These are phyloP conservation scores for Spergularia azorica DNA, from an alignment of 179 eudicot genomes.

Conservation along the genomic window DNA sequence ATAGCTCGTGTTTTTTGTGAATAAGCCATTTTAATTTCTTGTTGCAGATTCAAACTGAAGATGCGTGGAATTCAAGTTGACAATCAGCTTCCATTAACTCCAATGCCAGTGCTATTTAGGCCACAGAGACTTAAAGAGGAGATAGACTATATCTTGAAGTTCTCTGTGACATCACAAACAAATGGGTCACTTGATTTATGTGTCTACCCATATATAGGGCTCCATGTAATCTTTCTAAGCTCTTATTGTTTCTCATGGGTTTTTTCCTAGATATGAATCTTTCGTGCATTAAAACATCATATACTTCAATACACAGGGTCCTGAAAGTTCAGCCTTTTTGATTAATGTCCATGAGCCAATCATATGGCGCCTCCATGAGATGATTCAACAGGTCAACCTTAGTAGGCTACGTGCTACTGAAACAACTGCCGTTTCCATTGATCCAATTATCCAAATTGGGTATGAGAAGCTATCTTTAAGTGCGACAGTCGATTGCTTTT, in stretches of 20 bases:
- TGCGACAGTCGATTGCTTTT: not conserved
- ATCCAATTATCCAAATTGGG: constrained; percentile 94
- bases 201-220: constrained; percentile 93
- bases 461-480: constrained; percentile 33
- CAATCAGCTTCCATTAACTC: constrained; percentile 93
- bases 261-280: not conserved
- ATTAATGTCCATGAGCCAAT: constrained; percentile 94
- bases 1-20: not conserved
- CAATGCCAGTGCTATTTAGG: constrained; percentile 95
- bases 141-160: constrained; percentile 74
- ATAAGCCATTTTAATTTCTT: constrained; percentile 1
- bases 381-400: constrained; percentile 79
- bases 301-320: constrained; percentile 57
- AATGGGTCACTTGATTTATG: constrained; percentile 88
- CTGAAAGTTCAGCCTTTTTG: constrained; percentile 82
- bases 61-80: constrained; percentile 95
- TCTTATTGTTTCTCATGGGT: not conserved
- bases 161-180: constrained; percentile 84
- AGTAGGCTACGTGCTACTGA: constrained; percentile 55
- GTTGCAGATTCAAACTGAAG: constrained; percentile 79
- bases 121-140: constrained; percentile 85
- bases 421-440: constrained; percentile 85
- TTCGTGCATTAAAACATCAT: constrained; percentile 5
- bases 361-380: constrained; percentile 97
- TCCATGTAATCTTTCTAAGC: constrained; percentile 56